Evolutionary conservation across 164 flowering plant species (phyloP), one percentile per base, ranked within the genome.

Genomic region (Saururus chinensis): DNA sequence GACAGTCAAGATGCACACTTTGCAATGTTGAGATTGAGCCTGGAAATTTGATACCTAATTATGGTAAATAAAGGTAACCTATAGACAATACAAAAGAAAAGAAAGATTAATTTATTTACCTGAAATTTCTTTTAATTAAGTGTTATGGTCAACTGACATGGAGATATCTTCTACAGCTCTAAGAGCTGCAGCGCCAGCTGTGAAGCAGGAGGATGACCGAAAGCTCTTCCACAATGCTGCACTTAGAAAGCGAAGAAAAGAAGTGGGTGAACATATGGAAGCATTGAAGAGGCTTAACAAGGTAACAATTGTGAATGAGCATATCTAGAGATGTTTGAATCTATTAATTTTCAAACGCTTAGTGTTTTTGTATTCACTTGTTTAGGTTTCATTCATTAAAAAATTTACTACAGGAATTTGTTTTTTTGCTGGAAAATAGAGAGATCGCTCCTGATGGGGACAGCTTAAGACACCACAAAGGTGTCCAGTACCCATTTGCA

Each of bases 121-220:
- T 64, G 7, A 51, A 40, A 41, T 24, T 51, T 24, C 35, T 20
- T 4, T 6, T 40, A 23, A 22, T 24, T 45, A 9, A 4, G 14
- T 4, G 8, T 42, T 10, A 10, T 10, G 12, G 49, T 42, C 21
- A 40, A 22, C 63, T 66, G 56, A 65, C 62, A 49, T 42, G 35
- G 19, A 35, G 7, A 40, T 61, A 20, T 71, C 40, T 21, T n/a
- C 37, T 42, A 52, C 82, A 92, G 98, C 95, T 67, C 73, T 92
- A 59, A 84, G 98, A 83, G 96, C 96, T 66, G 98, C 98, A 0
- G 96, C 98, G 63, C 75, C 82, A 24, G 92, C 96, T 54, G 86
- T 92, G 58, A 92, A 80, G 81, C 82, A 81, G 57, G 95, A 92
- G 79, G 96, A 92, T 79, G 89, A 88, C 59, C 69, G 86, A 41